These are phyloP conservation scores for Candida glaebosa DNA, from an alignment of 805 yeast genomes.

Conservation along the genomic window DNA sequence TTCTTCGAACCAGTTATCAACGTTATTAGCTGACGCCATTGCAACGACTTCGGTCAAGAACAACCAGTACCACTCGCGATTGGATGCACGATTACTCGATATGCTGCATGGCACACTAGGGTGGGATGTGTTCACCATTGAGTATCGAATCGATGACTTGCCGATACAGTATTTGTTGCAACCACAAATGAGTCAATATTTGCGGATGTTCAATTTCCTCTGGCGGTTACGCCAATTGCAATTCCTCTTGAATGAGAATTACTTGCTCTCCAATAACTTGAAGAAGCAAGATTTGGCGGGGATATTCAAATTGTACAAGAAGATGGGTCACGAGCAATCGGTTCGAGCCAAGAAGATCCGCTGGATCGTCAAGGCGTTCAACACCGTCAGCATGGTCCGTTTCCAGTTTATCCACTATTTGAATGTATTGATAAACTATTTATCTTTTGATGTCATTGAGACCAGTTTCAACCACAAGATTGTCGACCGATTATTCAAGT, in stretches of 20 bases:
- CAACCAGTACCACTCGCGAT: conserved; percentile 32
- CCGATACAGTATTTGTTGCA: conserved; percentile 45
- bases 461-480: conserved; percentile 27
- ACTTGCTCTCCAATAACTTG: conserved; percentile 23
- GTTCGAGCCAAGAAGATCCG: conserved; percentile 23
- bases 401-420: conserved; percentile 41
- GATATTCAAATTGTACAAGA: conserved; percentile 9
- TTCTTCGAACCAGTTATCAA: conserved; percentile 63
- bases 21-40: conserved; percentile 63
- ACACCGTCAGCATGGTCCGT: conserved; percentile 35
- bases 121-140: conserved; percentile 91
- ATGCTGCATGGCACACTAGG: conserved; percentile 66
- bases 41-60: conserved; percentile 47
- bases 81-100: conserved; percentile 83
- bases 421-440: conserved; percentile 35
- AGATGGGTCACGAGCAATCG: neutral
- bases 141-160: conserved; percentile 58
- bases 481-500: conserved; percentile 19
- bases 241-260: conserved; percentile 41
- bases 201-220: conserved; percentile 78
- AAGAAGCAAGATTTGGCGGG: conserved; percentile 28
- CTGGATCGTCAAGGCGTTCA: conserved; percentile 30
- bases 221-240: conserved; percentile 73
- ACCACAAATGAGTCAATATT: conserved; percentile 38
- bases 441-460: conserved; percentile 48